Conservation (phyloP, 345 rosid genomes). For the Laguncularia racemosa region DNA sequence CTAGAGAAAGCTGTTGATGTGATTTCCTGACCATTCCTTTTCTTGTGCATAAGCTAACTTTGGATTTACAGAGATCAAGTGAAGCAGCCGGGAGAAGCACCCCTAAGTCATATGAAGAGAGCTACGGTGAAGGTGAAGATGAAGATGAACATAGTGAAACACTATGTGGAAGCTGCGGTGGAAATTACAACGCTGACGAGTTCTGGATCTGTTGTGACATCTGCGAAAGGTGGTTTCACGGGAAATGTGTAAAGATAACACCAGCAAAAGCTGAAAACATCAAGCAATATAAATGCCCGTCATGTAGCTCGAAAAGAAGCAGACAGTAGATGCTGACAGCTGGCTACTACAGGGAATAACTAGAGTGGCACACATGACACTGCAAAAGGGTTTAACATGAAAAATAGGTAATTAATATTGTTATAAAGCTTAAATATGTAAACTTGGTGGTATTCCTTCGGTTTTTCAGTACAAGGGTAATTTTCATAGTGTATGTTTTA, state of each 20-base stretch:
- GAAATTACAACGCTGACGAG: constrained; percentile 66
- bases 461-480: no score
- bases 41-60: background rate
- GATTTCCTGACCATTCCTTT: no score
- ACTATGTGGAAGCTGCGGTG: constrained; percentile 79
- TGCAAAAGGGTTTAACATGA: no score
- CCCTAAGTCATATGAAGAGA: constrained; percentile 45
- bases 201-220: constrained; percentile 89
- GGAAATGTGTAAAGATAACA: constrained; percentile 80
- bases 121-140: constrained; percentile 43
- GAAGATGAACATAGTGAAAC: constrained; percentile 86
- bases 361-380: background rate
- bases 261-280: constrained; percentile 81
- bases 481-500: no score
- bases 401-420: constrained; percentile 4
- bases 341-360: constrained; percentile 1
- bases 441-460: background rate
- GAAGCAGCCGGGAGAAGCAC: constrained; percentile 60
- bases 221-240: constrained; percentile 90
- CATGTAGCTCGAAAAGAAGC: constrained; percentile 67
- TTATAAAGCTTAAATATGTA: constrained; percentile 4
- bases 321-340: constrained; percentile 24
- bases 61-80: constrained; percentile 46
- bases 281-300: constrained; percentile 84
- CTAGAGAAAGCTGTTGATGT: no score